Evolutionary conservation across 208 protist genomes (phyloP).

Genomic region (Crithidia expoeki): DNA sequence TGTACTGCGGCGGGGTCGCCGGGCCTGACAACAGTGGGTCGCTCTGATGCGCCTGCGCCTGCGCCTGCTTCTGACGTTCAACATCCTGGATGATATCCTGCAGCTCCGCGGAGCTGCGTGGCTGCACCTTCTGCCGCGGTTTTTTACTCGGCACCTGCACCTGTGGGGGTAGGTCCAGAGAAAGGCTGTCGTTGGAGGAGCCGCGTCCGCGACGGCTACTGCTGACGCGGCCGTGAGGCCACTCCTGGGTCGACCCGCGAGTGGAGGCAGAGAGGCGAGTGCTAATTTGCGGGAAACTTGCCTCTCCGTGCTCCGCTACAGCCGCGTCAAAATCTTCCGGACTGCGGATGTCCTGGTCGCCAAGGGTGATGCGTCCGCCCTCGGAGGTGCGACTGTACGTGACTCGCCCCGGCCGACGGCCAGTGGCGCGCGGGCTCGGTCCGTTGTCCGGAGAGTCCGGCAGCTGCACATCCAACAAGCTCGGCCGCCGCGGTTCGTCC

Average conservation of each 20-base stretch:
- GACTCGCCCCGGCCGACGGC: conserved; percentile 38
- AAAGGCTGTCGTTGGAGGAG: conserved; percentile 50
- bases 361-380: conserved; percentile 77
- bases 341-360: conserved; percentile 49
- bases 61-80: conserved; percentile 28
- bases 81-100: conserved; percentile 46
- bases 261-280: conserved; percentile 12
- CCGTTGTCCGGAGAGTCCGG: conserved; percentile 36
- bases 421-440: conserved; percentile 19
- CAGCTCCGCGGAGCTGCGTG: conserved; percentile 58
- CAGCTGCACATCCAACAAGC: conserved; percentile 73
- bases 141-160: conserved; percentile 49
- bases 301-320: conserved; percentile 67
- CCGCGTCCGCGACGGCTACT: conserved; percentile 21
- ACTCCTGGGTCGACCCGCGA: conserved; percentile 11
- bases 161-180: conserved; percentile 64
- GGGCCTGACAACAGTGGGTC: conserved; percentile 28
- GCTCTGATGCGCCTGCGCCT: not conserved
- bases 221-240: conserved; percentile 6
- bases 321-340: conserved; percentile 63
- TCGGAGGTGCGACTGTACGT: conserved; percentile 70
- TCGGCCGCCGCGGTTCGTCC: conserved; percentile 64
- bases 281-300: conserved; percentile 58
- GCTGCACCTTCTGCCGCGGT: conserved; percentile 35
- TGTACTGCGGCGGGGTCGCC: conserved; percentile 37